Evolutionary conservation across 2,329 filamentous ascomycete species (phyloP), one percentile per base, ranked within the genome.

Genomic region (Zasmidium citrigriseum): DNA sequence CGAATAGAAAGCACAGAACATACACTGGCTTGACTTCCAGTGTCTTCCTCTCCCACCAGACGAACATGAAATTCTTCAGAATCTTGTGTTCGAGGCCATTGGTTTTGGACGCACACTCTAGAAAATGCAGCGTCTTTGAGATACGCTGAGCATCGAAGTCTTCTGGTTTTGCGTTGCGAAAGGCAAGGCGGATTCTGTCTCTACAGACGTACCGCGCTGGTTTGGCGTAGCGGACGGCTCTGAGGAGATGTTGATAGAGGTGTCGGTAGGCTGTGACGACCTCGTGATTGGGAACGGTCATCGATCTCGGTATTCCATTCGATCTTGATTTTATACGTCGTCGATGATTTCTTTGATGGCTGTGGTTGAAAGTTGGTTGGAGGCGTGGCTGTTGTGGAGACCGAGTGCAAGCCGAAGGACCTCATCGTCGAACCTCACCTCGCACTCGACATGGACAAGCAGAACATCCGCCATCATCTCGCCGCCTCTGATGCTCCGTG

Each of bases 11-110:
- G 48, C 22, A 25, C 55, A 55, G 27, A 20, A 58, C 14, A 52
- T 47, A 21, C 25, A 58, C 48, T 47, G n/a, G 21, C 25, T 16
- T 22, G 2, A 11, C 27, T 14, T 38, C 45, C 23, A 54, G 16
- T 46, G 48, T 57, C 63, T 59, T 61, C 74, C 78, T 75, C 63
- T 76, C 78, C 62, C 59, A 83, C 82, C 64, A 79, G 34, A 70
- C 74, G 53, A 74, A 69, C 18, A 90, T 67, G 49, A 93, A 71
- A 64, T 89, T 92, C 75, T 86, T 89, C 56, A 93, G 69, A 9
- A 95, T 82, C 56, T 76, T 82, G 71, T 93, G 89, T 78, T 93
- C 90, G 27, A 91, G 65, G 0, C 89, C 90, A 55, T 75, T 83
- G 66, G 84, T 80, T 61, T 75, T 78, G 1, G 83, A 82, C 3